Base-by-base conservation (phyloP, 2,329 filamentous ascomycete species). In the Phialemoniopsis sp. region DNA sequence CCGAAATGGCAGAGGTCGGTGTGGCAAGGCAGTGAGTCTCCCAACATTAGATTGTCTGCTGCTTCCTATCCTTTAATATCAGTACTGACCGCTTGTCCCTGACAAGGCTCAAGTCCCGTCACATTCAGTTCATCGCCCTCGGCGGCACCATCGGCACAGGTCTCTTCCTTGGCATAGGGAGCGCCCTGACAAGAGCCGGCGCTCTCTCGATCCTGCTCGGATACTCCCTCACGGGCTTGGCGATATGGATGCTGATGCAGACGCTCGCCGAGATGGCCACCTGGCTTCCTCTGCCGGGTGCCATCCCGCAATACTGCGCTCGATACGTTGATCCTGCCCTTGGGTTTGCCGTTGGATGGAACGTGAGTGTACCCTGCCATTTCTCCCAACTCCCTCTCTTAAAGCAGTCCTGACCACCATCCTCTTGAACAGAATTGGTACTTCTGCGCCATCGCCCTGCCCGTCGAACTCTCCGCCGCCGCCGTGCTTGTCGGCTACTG, bases 241-340 rank as follows among this genome's bases (percentile, higher is more conserved):
- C 69, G 32, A 46, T 73, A 51, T 59, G 73, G 41, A 62, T 60
- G 47, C 56, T 59, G 38, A 59, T 68, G 45, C 44, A 50, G 42
- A 44, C 39, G 51, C 72, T 82, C 39, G 70, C 68, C 16, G 75
- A 79, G 57, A 76, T 83, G 64, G 76, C 78, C 17, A 71, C 79
- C 26, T 82, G 78, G 64, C 69, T 84, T 37, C 76, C 79, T 4
- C 58, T 80, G 45, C 65, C 76, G 19, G 71, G 73, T n/a, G 70
- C 70, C 5, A 67, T 66, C 19, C 51, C 64, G 26, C 56, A 60
- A 14, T 57, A 63, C 36, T 50, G 55, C 3, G 57, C 58, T 33
- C 44, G 55, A 30, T 65, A 63, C 40, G 54, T 59, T 13, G 62
- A 67, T 32, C 59, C 58, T 9, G 59, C 63, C 1, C 47, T 66